These are phyloP conservation scores for Anaeramoeba ignava DNA, from an alignment of 78 protist genomes.

Conservation along the genomic window DNA sequence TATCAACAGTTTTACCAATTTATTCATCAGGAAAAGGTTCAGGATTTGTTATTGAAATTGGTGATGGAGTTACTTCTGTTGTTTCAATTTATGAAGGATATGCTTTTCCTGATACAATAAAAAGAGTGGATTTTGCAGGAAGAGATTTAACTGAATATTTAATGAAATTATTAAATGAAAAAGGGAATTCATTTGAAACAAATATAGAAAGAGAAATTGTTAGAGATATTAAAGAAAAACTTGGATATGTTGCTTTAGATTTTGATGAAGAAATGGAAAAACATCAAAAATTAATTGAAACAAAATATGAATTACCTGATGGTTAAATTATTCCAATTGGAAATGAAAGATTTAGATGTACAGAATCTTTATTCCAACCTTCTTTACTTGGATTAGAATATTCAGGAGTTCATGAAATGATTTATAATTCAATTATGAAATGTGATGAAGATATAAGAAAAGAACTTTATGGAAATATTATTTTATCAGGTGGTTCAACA, in stretches of 20 bases:
- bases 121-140: background rate
- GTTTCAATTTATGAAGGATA: background rate
- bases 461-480: background rate
- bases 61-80: background rate
- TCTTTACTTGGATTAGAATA: background rate
- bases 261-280: background rate
- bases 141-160: background rate
- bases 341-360: background rate
- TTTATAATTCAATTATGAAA: background rate
- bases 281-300: background rate
- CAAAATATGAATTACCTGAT: background rate
- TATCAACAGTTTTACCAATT: background rate
- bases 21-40: background rate
- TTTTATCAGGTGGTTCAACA: background rate
- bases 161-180: background rate
- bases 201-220: background rate
- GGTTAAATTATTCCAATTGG: background rate
- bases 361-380: background rate
- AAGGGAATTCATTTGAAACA: background rate
- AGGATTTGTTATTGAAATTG: background rate
- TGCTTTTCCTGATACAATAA: background rate
- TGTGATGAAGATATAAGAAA: background rate
- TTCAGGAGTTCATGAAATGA: background rate
- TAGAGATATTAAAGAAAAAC: background rate
- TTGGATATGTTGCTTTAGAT: background rate